Evolutionary conservation across 768 basidiomycete species (phyloP), one percentile per base, ranked within the genome.

Genomic region (Termitomyces titanicus): DNA sequence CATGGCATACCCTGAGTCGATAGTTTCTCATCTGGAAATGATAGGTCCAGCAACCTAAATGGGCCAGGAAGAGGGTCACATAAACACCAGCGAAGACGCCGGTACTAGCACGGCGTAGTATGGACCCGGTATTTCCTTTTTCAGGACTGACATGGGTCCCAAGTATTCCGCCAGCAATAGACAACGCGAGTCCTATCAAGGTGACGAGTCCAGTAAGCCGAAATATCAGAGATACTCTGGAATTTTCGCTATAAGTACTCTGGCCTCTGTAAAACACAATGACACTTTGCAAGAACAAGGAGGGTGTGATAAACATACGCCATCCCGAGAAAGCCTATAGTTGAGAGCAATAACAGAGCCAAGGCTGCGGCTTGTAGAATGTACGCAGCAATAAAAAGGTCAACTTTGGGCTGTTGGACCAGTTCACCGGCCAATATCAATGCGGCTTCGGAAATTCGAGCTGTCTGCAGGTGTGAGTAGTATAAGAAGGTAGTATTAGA

Each of bases 361-460:
- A 81, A 60, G 13, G 66, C 78, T 17, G 74, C 71, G 47, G 77
- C 66, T 57, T 83, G 72, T 45, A 82, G 66, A 53, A 80, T 77
- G 57, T 79, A 80, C 33, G 81, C 79, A 39, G 83, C 79, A 46
- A 77, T 74, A 57, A 79, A 79, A 34, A 87, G 61, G 46, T 76
- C 76, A 35, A 61, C 62, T 38, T 79, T 76, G 25, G 66, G 60
- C 1, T 76, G 70, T 5, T 54, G 61, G 33, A 72, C 58, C 34
- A 74, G 54, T 65, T 87, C 79, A 25, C 74, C 81, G 22, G 84
- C 81, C 46, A 89, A 71, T 15, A 82, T 69, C 25, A 88, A 66
- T 17, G 79, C 78, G 27, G 80, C 83, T 13, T 79, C 81, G 8
- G 83, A 70, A 39, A 86, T 72, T 39, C 86, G 80, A 43, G 77